Percentiles rank a stretch among this genome's conserved stretches.
Conservation (phyloP, 768 basidiomycete genomes). For the Boletus vinaceobasis region DNA sequence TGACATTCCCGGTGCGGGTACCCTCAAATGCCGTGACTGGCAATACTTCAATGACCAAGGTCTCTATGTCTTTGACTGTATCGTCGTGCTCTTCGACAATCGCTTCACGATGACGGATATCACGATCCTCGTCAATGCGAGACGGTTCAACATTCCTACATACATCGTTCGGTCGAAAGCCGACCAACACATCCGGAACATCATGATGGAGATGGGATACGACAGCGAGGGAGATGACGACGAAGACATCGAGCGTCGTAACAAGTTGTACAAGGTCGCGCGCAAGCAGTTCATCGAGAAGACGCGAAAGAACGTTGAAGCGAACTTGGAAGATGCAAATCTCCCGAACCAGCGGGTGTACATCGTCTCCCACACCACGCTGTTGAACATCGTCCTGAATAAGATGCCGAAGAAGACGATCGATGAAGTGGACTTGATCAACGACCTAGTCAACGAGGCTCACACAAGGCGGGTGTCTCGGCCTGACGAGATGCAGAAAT, state of each 20-base stretch:
- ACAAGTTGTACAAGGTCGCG: constrained; percentile 11
- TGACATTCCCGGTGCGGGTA: constrained; percentile 37
- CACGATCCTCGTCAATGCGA: constrained; percentile 32
- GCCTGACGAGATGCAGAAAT: too few relatives aligned
- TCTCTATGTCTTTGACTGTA: constrained; percentile 36
- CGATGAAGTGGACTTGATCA: constrained; percentile 4
- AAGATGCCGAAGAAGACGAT: constrained; percentile 12
- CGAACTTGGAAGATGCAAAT: constrained; percentile 17
- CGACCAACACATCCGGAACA: constrained; percentile 29
- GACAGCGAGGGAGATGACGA: constrained; percentile 17
- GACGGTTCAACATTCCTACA: constrained; percentile 30
- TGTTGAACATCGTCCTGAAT: constrained; percentile 11
- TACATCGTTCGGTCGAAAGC: constrained; percentile 38
- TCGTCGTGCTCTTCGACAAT: constrained; percentile 32
- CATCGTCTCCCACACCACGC: constrained; percentile 20
- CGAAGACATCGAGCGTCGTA: constrained; percentile 5
- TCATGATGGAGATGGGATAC: constrained; percentile 25
- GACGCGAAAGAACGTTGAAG: constrained; percentile 18
- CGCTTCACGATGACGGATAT: constrained; percentile 34
- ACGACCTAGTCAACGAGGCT: background rate
- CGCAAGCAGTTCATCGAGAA: constrained; percentile 20
- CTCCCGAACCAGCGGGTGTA: constrained; percentile 26
- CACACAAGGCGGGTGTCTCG: background rate
- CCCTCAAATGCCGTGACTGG: constrained; percentile 31
- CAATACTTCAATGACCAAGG: constrained; percentile 37